Evolutionary conservation across 345 rosid species (phyloP).

Genomic region (Rhodamnia argentea): DNA sequence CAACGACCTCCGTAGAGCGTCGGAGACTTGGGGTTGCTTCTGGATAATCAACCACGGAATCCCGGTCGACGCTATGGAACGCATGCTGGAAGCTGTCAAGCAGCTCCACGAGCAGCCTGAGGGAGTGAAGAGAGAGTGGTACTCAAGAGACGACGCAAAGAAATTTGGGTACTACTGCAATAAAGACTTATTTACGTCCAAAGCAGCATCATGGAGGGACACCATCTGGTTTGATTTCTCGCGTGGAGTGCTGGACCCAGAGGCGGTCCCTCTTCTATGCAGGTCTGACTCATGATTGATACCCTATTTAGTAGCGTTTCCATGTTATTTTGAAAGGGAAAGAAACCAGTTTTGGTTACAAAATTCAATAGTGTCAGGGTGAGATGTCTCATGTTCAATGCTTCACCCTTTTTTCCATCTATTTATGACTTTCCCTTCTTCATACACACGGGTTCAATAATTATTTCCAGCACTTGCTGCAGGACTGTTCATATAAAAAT

Average conservation of each 20-base stretch:
- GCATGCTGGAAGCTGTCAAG: neutral
- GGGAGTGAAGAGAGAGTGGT: neutral
- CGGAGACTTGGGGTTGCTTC: neutral
- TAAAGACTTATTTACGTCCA: neutral
- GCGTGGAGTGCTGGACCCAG: neutral
- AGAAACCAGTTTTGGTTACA: no score
- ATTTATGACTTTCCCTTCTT: neutral
- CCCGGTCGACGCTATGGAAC: neutral
- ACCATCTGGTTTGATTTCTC: neutral
- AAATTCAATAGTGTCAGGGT: no score
- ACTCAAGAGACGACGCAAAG: neutral
- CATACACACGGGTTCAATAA: neutral
- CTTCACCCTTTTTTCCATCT: neutral
- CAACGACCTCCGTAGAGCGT: neutral
- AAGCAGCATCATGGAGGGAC: neutral
- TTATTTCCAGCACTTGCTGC: neutral
- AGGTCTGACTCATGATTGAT: neutral
- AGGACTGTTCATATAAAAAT: no score
- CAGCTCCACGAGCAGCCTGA: neutral
- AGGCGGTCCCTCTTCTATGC: neutral
- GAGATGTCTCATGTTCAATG: neutral
- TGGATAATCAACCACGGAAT: neutral
- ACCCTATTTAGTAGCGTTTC: neutral
- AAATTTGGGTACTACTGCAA: neutral
- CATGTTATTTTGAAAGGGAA: no score